These are phyloP conservation scores for Dioscorea zingiberensis DNA, from an alignment of 106 monocot species.

Conservation along the genomic window DNA sequence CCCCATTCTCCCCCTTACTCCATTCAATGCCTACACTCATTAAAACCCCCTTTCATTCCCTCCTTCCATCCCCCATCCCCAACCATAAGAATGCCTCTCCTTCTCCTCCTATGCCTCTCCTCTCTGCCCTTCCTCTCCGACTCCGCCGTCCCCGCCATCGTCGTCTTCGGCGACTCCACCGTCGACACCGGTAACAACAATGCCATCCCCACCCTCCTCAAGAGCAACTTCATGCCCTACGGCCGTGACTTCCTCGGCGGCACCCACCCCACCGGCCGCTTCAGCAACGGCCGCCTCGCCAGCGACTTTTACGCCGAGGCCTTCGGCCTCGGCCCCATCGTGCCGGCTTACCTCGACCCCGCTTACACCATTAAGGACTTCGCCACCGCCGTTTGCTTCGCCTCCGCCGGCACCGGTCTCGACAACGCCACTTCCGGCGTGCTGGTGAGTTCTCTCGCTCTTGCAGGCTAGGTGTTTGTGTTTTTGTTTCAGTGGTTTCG, in stretches of 20 bases:
- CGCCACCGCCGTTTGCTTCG: constrained; percentile 47
- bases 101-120: background rate
- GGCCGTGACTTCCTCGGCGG: constrained; percentile 3
- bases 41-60: background rate
- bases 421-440: constrained; percentile 46
- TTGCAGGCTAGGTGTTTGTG: background rate
- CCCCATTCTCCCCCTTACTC: background rate
- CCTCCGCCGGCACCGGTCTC: constrained; percentile 59
- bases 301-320: constrained; percentile 47
- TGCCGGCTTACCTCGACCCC: constrained; percentile 63
- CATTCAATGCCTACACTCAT: background rate
- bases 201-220: background rate
- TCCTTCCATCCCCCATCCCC: background rate
- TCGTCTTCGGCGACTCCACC: background rate
- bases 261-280: constrained; percentile 31
- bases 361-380: constrained; percentile 37
- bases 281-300: constrained; percentile 53
- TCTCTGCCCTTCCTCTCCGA: background rate
- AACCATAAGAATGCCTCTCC: background rate
- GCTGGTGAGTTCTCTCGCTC: constrained; percentile 19
- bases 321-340: constrained; percentile 31
- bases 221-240: constrained; percentile 1
- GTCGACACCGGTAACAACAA: background rate
- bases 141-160: background rate
- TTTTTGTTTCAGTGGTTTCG: background rate